phyloP scores from a whole-genome alignment of 352 stramenopile genomes.

The Peronospora belbahrii region DNA sequence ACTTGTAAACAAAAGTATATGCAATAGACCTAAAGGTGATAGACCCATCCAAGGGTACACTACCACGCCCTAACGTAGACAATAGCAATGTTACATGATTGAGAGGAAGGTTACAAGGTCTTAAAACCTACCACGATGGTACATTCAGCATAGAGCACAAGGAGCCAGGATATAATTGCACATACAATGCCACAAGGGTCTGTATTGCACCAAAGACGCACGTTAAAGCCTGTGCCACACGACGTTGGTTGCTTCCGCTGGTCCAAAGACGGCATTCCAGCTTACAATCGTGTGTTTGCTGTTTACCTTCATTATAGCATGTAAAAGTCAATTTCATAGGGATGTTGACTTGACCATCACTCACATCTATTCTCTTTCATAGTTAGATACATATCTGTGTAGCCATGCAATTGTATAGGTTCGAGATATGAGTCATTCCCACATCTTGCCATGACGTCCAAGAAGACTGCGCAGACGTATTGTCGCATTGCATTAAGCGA shows the following conservation, averaged over 20 bases:
- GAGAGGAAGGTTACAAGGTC: not conserved
- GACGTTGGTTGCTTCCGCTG: slow-evolving; percentile 37
- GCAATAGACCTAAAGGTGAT: slow-evolving; percentile 52
- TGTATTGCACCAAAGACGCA: slow-evolving; percentile 85
- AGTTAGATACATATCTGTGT: not conserved
- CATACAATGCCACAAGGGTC: slow-evolving; percentile 89
- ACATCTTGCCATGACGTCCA: slow-evolving; percentile 20
- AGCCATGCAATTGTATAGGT: not conserved
- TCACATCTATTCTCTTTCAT: not conserved
- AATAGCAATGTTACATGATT: slow-evolving; percentile 9
- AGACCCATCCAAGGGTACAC: slow-evolving; percentile 88
- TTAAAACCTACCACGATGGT: slow-evolving; percentile 65
- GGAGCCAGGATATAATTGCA: slow-evolving; percentile 84
- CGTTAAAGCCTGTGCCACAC: slow-evolving; percentile 76
- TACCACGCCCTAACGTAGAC: slow-evolving; percentile 53
- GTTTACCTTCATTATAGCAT: slow-evolving; percentile 1
- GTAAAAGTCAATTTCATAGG: not conserved
- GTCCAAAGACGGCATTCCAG: slow-evolving; percentile 36
- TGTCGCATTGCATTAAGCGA: slow-evolving; percentile 59
- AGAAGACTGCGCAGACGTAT: slow-evolving; percentile 34
- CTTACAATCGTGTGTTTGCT: too few relatives aligned
- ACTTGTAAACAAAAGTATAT: slow-evolving; percentile 57
- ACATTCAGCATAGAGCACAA: slow-evolving; percentile 88
- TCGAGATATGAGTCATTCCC: slow-evolving; percentile 9
- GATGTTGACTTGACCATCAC: slow-evolving; percentile 8